Base-by-base conservation (phyloP, 192 early-diverging fungal species). In the Podochytrium sp. region DNA sequence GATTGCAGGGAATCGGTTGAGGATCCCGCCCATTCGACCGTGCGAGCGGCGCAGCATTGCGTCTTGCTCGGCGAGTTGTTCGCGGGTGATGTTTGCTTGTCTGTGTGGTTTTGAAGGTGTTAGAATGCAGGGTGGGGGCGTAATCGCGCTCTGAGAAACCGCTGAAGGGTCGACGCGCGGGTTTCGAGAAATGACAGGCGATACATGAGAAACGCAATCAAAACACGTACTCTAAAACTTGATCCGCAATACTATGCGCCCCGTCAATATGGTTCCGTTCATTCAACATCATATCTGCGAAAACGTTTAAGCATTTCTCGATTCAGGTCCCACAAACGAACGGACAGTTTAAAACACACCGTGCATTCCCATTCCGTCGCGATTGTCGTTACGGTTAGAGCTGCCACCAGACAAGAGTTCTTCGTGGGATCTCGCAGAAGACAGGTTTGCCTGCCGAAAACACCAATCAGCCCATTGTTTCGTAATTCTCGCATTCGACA, bases 221-320 rank as follows among this genome's bases (percentile, higher is more conserved):
- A n/a, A n/a, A n/a, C n/a, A n/a, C n/a, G n/a, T n/a, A 92, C 90
- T 94, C 90, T 34, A 94, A 81, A 30, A 93, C 85, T 75, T 83
- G 90, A 73, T 93, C 92, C 5, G 91, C 90, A 81, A 93, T 84
- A 18, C 79, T 81, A 83, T 93, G 91, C 10, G 91, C 86, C 25
- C 77, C 79, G 33, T 94, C 92, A 56, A 94, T 92, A 63, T 85
- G 67, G 49, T 80, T 77, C 56, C 92, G 83, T 55, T 94, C 92
- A 23, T 81, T 88, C 51, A 94, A 73, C 63, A 92, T 80, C 59
- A 90, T 87, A 57, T 93, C 92, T n/a, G n/a, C n/a, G n/a, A n/a
- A n/a, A n/a, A n/a, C n/a, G n/a, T 3, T 86, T 25, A 29, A 20
- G 30, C 23, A 63, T 62, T 18, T 82, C 72, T 65, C 81, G 78